Conservation (phyloP, 306 rosid genomes). For the Quercus alba region DNA sequence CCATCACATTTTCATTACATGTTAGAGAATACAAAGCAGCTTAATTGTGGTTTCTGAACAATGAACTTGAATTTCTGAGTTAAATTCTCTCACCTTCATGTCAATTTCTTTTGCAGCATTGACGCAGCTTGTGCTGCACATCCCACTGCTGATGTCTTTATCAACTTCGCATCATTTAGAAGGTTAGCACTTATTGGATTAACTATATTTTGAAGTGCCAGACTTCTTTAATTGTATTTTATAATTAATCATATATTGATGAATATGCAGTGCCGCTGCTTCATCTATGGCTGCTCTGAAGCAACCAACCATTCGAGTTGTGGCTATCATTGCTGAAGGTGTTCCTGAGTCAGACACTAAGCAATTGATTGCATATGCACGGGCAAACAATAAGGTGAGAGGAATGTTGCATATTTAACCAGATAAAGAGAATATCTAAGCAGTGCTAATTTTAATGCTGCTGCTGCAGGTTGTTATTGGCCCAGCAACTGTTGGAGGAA, state of each 20-base stretch:
- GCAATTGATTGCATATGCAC: slow-evolving; percentile 92
- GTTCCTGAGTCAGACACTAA: slow-evolving; percentile 93
- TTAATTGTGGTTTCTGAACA: slow-evolving; percentile 18
- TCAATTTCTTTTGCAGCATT: slow-evolving; percentile 56
- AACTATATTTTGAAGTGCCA: neutral
- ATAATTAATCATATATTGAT: slow-evolving; percentile 18
- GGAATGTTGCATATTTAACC: slow-evolving; percentile 16
- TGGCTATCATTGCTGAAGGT: slow-evolving; percentile 98
- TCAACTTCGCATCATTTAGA: slow-evolving; percentile 95
- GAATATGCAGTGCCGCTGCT: slow-evolving; percentile 82
- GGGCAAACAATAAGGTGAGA: slow-evolving; percentile 87
- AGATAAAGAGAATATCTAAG: slow-evolving; percentile 9
- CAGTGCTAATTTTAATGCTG: slow-evolving; percentile 24
- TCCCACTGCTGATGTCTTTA: slow-evolving; percentile 98
- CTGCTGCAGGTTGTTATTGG: slow-evolving; percentile 81
- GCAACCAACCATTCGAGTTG: slow-evolving; percentile 94
- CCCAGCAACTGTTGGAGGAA: slow-evolving; percentile 99
- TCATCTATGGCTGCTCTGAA: slow-evolving; percentile 88
- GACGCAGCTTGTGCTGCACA: slow-evolving; percentile 97
- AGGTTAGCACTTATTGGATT: slow-evolving; percentile 48
- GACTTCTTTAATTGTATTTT: neutral
- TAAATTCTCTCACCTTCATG: slow-evolving; percentile 23
- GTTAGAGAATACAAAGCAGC: neutral
- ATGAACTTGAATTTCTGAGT: slow-evolving; percentile 8
- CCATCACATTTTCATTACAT: neutral